Percentiles rank a stretch among this genome's conserved stretches.
Conservation (phyloP, 192 early-diverging fungal species). For the Borealophlyctis nickersoniae region DNA sequence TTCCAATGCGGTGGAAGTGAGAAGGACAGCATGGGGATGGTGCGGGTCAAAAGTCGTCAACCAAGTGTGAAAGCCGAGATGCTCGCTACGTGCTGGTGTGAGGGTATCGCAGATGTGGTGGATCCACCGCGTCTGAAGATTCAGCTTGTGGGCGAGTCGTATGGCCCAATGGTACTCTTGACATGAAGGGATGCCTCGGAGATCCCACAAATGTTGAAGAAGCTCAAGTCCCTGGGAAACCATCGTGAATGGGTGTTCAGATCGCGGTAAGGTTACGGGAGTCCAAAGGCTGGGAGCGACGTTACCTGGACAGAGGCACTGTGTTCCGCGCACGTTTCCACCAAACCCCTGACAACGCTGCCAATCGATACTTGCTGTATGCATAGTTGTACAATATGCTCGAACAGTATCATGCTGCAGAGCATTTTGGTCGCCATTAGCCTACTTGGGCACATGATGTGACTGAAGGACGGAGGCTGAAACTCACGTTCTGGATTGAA, state of each 20-base stretch:
- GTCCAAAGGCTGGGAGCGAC: not conserved
- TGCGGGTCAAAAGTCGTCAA: too few relatives aligned
- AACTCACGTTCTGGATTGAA: not conserved
- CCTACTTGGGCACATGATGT: not conserved
- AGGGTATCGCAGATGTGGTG: not conserved
- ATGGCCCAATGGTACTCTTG: not conserved
- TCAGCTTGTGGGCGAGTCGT: not conserved
- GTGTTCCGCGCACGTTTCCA: not conserved
- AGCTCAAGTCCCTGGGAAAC: conserved; percentile 1
- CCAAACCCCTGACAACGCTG: not conserved
- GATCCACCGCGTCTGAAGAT: not conserved
- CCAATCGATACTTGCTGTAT: not conserved
- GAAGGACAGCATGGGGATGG: too few relatives aligned
- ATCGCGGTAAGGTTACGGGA: too few relatives aligned
- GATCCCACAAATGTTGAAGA: not conserved
- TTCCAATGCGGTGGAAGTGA: too few relatives aligned
- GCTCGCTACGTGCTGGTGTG: too few relatives aligned
- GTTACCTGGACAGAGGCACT: conserved; percentile 6
- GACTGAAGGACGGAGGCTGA: not conserved
- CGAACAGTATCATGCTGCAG: conserved; percentile 3
- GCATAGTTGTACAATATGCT: conserved; percentile 5
- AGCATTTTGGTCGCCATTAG: not conserved
- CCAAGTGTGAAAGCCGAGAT: too few relatives aligned
- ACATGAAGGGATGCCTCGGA: not conserved
- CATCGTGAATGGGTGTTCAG: too few relatives aligned